These are phyloP conservation scores for Plantago elongata DNA, from an alignment of 257 asterid species.

Conservation along the genomic window DNA sequence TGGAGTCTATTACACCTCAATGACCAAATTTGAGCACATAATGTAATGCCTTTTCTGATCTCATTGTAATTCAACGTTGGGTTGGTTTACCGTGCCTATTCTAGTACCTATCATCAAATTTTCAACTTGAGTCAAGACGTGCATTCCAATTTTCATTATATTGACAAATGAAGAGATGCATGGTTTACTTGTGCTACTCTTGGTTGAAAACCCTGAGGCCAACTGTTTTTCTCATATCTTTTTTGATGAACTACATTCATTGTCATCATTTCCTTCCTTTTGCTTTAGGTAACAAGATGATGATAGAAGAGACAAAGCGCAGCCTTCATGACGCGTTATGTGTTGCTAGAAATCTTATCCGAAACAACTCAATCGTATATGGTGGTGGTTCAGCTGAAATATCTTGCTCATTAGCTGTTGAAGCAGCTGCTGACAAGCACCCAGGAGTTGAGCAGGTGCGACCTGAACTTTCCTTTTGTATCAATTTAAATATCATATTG, in stretches of 20 bases:
- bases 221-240: too few relatives aligned
- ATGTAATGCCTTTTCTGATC: too few relatives aligned
- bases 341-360: slow-evolving; percentile 91
- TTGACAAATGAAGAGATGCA: too few relatives aligned
- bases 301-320: slow-evolving; percentile 95
- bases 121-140: not conserved
- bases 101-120: not conserved
- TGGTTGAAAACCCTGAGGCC: too few relatives aligned
- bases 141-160: too few relatives aligned
- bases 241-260: too few relatives aligned
- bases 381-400: slow-evolving; percentile 99
- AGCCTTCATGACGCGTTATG: slow-evolving; percentile 95
- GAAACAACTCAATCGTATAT: slow-evolving; percentile 88
- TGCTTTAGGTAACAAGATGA: slow-evolving; percentile 91
- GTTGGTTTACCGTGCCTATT: too few relatives aligned
- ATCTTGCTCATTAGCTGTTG: slow-evolving; percentile 91
- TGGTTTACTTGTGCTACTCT: too few relatives aligned
- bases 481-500: slow-evolving; percentile 3
- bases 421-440: slow-evolving; percentile 89
- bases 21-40: too few relatives aligned
- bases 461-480: not conserved
- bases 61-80: too few relatives aligned
- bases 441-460: slow-evolving; percentile 98
- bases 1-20: too few relatives aligned
- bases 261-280: not conserved